Base-by-base conservation (phyloP, 2,329 filamentous ascomycete species). In the Dendrostoma leiphaemia region DNA sequence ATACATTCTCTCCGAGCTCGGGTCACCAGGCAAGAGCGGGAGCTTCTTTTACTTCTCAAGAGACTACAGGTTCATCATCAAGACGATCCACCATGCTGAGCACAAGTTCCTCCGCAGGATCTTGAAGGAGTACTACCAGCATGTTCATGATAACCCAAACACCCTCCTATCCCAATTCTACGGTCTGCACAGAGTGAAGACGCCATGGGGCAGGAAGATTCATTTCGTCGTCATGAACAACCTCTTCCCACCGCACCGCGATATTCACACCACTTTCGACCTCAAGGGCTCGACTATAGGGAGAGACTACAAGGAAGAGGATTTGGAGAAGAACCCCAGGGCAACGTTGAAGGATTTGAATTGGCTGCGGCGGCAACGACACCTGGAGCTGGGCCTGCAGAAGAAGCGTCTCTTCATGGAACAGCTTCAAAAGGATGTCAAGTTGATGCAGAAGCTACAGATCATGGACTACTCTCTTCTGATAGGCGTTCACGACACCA, bases 201-300 rank as follows among this genome's bases (percentile, higher is more conserved):
- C 97, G 78, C 91, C 93, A 0, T 97, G 96, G 68, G 94, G 94
- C 59, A 88, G 93, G 67, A 99, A 99, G 75, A 97, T 97, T 52
- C 94, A 99, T 72, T 99, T 99, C 64, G 94, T 99, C 57, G 92
- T 99, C 68, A 99, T 99, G 94, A 99, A 99, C 78, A 99, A 99
- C 70, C 82, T 99, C 15, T 99, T 99, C 67, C 94, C 94, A 12
- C 93, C 94, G 6, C 94, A 99, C 73, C 85, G 93, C 62, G 94
- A 99, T 70, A 97, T 99, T 57, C 94, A 99, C 74, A 86, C 91
- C 66, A 99, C 92, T 3, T 99, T 96, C 66, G 94, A 99, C 70
- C 72, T 99, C 62, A 99, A 99, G 74, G 94, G 94, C 8, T 97
- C 94, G 6, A 97, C 93, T 0, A 85, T 97, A 61, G 94, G 94